Conservation (phyloP, 805 yeast genomes). For the Metschnikowia colocasiae region DNA sequence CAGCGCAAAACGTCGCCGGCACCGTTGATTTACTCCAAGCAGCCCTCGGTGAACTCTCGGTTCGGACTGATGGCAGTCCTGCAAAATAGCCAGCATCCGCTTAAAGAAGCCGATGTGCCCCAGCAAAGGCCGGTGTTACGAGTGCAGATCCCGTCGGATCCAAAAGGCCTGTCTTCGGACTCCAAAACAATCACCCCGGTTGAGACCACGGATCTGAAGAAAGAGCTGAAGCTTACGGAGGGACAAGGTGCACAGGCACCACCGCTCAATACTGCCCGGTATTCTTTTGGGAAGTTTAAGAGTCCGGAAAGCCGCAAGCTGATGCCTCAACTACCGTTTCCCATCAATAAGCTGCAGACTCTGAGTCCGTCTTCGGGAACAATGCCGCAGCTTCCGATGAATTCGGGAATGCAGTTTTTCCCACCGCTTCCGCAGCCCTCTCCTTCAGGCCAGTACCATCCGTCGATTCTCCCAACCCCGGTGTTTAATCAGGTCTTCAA, state of each 20-base stretch:
- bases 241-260: conserved; percentile 10
- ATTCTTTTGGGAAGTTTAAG: conserved; percentile 16
- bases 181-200: conserved; percentile 41
- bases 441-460: conserved; percentile 21
- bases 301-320: conserved; percentile 17
- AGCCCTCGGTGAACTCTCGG: conserved; percentile 11
- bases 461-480: conserved; percentile 27
- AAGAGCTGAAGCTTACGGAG: conserved; percentile 7
- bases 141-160: conserved; percentile 60
- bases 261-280: conserved; percentile 9
- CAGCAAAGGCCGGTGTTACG: conserved; percentile 53
- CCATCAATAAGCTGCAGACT: conserved; percentile 38
- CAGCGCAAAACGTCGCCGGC: conserved; percentile 14
- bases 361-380: conserved; percentile 38
- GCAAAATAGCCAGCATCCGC: conserved; percentile 1
- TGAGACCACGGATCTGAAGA: conserved; percentile 19
- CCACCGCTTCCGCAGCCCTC: conserved; percentile 31
- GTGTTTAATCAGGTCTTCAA: conserved; percentile 25
- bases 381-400: conserved; percentile 36
- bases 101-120: conserved; percentile 13
- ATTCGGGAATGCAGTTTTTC: conserved; percentile 17
- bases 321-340: conserved; percentile 28
- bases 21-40: conserved; percentile 13
- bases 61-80: conserved; percentile 9
- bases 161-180: conserved; percentile 30